Evolutionary conservation across 345 rosid genomes (phyloP).

Genomic region (Citrus mangshanensis): DNA sequence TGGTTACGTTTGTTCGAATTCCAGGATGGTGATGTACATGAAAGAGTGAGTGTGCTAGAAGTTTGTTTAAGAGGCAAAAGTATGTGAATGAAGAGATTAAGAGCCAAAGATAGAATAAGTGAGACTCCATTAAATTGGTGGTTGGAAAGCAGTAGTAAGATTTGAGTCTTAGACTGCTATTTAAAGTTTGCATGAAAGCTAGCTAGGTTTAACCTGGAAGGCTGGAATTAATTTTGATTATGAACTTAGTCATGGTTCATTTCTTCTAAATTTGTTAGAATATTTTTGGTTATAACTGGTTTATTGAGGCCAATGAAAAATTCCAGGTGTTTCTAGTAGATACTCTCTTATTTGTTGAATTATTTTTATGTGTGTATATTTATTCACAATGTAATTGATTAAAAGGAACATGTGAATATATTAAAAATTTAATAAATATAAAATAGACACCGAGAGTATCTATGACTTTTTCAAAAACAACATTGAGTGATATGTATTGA

Average conservation of each 20-base stretch:
- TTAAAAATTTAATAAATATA: no score
- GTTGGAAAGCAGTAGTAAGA: not conserved
- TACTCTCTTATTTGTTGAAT: no score
- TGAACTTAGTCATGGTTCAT: not conserved
- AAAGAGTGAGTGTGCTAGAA: slow-evolving; percentile 12
- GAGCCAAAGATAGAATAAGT: not conserved
- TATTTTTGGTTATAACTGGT: not conserved
- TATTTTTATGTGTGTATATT: no score
- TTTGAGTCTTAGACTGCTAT: not conserved
- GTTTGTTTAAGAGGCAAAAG: slow-evolving; percentile 1
- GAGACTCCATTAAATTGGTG: not conserved
- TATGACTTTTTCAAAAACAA: no score
- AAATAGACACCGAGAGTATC: no score
- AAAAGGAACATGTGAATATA: no score
- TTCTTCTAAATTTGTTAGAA: not conserved
- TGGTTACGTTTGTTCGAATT: slow-evolving; percentile 12
- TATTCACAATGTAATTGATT: no score
- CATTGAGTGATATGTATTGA: no score
- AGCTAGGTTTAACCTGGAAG: not conserved
- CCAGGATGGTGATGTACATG: slow-evolving; percentile 1
- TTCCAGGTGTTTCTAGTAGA: no score
- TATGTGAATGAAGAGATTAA: not conserved
- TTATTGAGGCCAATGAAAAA: not conserved
- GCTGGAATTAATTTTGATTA: not conserved
- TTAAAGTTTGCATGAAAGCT: not conserved